Conservation (phyloP, 2,329 filamentous ascomycete genomes). For the Microsporum audouinii region DNA sequence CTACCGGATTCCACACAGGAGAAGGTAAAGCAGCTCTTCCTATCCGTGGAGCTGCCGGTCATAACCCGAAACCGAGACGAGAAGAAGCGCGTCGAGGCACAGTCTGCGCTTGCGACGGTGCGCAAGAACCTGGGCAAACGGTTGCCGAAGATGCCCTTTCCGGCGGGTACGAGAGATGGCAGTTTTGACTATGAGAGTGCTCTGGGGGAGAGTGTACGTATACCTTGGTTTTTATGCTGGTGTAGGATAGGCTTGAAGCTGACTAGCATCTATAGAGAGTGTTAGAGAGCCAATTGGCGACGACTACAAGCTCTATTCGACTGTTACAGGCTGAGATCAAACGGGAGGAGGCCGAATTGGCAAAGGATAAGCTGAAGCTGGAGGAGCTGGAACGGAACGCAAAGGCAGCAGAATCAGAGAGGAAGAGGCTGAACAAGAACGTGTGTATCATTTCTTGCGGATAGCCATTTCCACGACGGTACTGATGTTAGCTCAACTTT, state of each 20-base stretch:
- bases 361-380: constrained; percentile 30
- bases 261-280: constrained; percentile 19
- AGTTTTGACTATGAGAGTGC: constrained; percentile 36
- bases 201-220: constrained; percentile 33
- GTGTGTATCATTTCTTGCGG: constrained; percentile 18
- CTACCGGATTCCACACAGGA: constrained; percentile 34
- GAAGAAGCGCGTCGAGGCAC: constrained; percentile 32
- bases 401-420: constrained; percentile 29
- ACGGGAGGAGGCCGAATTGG: constrained; percentile 33
- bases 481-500: not conserved
- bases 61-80: constrained; percentile 34
- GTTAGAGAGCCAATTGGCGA: constrained; percentile 31
- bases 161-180: constrained; percentile 31
- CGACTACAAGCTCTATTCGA: constrained; percentile 29
- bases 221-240: not conserved
- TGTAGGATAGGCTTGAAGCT: constrained; percentile 12
- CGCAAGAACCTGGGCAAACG: constrained; percentile 32
- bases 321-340: constrained; percentile 33
- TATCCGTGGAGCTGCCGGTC: constrained; percentile 33
- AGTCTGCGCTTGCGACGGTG: constrained; percentile 31
- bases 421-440: constrained; percentile 32
- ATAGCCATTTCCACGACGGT: not conserved
- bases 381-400: constrained; percentile 35
- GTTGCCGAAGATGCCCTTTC: constrained; percentile 37
- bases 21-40: constrained; percentile 33